Conservation (phyloP, 495 filamentous ascomycete species). For the Neurospora sp. region DNA sequence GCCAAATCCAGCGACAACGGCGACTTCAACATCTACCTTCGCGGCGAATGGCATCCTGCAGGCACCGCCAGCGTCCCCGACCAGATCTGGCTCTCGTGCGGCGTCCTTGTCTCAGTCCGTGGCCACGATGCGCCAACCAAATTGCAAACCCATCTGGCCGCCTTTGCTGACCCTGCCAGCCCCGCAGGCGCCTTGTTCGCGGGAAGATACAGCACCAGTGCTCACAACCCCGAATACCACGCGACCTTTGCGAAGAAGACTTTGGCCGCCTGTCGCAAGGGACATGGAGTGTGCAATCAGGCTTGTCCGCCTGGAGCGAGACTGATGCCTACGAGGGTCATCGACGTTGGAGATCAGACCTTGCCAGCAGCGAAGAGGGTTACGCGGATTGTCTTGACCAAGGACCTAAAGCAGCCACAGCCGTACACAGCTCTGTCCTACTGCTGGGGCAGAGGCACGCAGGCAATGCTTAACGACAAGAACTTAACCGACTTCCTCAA, state of each 20-base stretch:
- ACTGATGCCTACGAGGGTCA: constrained; percentile 1
- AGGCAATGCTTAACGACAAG: neutral
- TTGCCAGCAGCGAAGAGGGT: neutral
- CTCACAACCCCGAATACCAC: neutral
- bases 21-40: neutral
- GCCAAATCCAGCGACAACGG: neutral
- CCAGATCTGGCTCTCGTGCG: neutral
- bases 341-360: neutral
- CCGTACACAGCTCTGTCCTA: constrained; percentile 2
- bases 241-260: neutral
- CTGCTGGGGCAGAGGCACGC: constrained; percentile 1
- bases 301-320: neutral
- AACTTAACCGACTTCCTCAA: neutral
- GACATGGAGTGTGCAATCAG: neutral
- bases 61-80: neutral
- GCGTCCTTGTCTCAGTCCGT: neutral
- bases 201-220: constrained; percentile 1
- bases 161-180: neutral
- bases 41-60: neutral
- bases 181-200: neutral
- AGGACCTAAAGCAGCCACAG: neutral
- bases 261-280: neutral
- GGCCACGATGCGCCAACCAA: neutral
- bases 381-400: neutral
- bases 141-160: neutral